Evolutionary conservation across 768 basidiomycete genomes (phyloP).

Genomic region (Leccinum subgranulosum): DNA sequence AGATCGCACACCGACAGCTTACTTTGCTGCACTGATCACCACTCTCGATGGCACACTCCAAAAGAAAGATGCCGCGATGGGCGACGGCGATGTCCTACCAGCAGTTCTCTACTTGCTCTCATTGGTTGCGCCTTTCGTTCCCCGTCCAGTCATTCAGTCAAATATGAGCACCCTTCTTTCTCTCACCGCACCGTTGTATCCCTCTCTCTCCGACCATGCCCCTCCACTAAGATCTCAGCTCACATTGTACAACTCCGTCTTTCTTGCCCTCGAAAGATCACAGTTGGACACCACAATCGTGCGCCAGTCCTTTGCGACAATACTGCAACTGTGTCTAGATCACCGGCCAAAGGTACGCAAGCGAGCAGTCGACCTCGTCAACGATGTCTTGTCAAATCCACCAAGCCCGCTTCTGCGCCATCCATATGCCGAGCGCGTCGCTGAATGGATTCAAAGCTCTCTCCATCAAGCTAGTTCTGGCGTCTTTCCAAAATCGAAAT

Average conservation of each 20-base stretch:
- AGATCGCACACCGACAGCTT: constrained; percentile 78
- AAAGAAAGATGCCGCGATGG: constrained; percentile 61
- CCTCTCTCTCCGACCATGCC: constrained; percentile 57
- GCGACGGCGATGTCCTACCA: constrained; percentile 53
- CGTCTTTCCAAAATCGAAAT: constrained; percentile 59
- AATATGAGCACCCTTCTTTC: constrained; percentile 69
- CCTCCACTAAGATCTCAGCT: constrained; percentile 87
- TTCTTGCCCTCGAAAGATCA: constrained; percentile 66
- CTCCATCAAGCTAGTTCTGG: constrained; percentile 64
- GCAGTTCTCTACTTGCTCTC: constrained; percentile 39
- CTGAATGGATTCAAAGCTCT: constrained; percentile 71
- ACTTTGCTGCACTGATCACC: constrained; percentile 89
- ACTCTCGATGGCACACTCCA: constrained; percentile 77
- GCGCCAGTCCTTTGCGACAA: constrained; percentile 80
- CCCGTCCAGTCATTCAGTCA: constrained; percentile 74
- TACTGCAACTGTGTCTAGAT: constrained; percentile 82
- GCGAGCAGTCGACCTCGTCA: constrained; percentile 82
- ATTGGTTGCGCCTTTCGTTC: constrained; percentile 44
- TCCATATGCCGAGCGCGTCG: constrained; percentile 80
- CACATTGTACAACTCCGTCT: constrained; percentile 65
- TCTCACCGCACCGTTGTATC: constrained; percentile 78
- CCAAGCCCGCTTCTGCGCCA: constrained; percentile 75
- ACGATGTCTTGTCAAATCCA: constrained; percentile 70
- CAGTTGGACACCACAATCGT: constrained; percentile 66
- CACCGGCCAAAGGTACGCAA: constrained; percentile 91